phyloP scores from a whole-genome alignment of 78 protist species.

The Protostelium mycophagum region DNA sequence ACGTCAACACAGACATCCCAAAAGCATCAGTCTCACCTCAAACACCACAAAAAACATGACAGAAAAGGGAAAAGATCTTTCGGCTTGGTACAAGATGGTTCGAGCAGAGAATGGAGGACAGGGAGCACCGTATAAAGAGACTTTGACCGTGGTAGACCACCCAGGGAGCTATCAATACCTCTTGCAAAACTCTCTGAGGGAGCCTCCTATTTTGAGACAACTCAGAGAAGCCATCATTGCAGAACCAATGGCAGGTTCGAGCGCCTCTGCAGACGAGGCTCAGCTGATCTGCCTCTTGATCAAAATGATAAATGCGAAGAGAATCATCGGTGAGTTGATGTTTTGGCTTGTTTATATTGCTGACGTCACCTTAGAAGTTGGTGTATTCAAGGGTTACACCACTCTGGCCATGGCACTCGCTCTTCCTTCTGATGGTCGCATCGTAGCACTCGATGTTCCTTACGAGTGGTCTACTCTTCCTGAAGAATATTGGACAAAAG shows the following conservation, averaged over 20 bases:
- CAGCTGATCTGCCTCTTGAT: slow-evolving; percentile 4
- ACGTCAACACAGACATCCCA: no score
- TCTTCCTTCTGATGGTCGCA: slow-evolving; percentile 67
- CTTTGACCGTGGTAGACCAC: background rate
- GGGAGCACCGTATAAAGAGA: background rate
- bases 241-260: background rate
- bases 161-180: background rate
- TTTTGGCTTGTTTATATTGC: background rate
- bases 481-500: slow-evolving; percentile 36
- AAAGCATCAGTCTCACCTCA: no score
- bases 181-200: background rate
- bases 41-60: background rate
- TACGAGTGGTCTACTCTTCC: slow-evolving; percentile 54
- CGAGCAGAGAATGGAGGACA: background rate
- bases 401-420: slow-evolving; percentile 53
- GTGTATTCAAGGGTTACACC: slow-evolving; percentile 64
- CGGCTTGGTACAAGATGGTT: background rate
- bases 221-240: background rate
- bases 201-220: background rate
- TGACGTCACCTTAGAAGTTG: slow-evolving; percentile 49
- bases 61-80: background rate
- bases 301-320: slow-evolving; percentile 45
- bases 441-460: slow-evolving; percentile 56
- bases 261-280: background rate
- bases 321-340: background rate